Evolutionary conservation across 1,284 basidiomycete species (phyloP).

Genomic region (Vanrija sp.): DNA sequence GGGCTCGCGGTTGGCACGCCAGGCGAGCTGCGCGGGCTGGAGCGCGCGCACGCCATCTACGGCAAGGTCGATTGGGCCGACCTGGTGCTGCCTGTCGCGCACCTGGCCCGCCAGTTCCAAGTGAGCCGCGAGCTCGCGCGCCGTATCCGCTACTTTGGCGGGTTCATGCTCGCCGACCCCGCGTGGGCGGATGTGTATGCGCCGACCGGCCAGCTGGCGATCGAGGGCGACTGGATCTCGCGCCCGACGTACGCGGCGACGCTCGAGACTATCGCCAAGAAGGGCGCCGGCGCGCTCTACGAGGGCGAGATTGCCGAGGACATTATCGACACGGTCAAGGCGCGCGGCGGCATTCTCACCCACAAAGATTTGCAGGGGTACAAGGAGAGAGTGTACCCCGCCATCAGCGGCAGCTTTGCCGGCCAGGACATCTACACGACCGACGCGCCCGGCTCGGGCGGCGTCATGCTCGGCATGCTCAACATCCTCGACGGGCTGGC

Average conservation of each 20-base stretch:
- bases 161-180: constrained; percentile 67
- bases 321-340: constrained; percentile 35
- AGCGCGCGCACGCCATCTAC: constrained; percentile 40
- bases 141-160: constrained; percentile 59
- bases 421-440: constrained; percentile 78
- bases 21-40: constrained; percentile 74
- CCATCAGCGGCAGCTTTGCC: constrained; percentile 70
- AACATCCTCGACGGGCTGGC: constrained; percentile 36
- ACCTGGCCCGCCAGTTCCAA: constrained; percentile 66
- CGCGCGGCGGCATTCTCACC: constrained; percentile 41
- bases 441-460: constrained; percentile 63
- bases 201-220: constrained; percentile 65
- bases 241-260: constrained; percentile 56
- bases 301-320: constrained; percentile 42
- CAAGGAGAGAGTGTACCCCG: constrained; percentile 63
- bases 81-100: constrained; percentile 69
- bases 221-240: constrained; percentile 68
- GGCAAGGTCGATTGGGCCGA: constrained; percentile 65
- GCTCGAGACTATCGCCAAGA: constrained; percentile 38
- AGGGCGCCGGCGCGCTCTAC: constrained; percentile 46
- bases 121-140: constrained; percentile 70
- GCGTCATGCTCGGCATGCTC: constrained; percentile 43
- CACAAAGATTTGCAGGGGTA: constrained; percentile 54
- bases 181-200: constrained; percentile 79
- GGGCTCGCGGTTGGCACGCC: constrained; percentile 80